Base-by-base conservation (phyloP, 2,329 filamentous ascomycete genomes). In the Emmonsiellopsis sp. region DNA sequence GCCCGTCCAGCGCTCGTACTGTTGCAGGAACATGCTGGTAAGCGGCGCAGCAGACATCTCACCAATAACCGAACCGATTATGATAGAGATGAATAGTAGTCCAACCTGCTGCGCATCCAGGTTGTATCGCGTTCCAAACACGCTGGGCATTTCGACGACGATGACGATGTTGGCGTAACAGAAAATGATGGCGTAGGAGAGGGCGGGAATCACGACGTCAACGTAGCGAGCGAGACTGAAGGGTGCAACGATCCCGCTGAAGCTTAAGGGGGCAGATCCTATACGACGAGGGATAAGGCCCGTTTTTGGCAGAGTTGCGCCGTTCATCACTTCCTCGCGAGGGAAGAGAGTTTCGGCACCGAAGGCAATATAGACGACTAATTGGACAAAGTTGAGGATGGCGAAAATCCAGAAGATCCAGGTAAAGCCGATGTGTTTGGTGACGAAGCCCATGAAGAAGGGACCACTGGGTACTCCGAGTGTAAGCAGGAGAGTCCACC, bases 361-460 rank as follows among this genome's bases (percentile, higher is more conserved):
- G 27, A 81, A 58, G 62, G 82, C 77, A 53, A 82, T 62, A 62
- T 82, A 83, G 17, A 78, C 62, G 49, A 82, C 63, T 56, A 83
- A 74, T 57, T 83, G 80, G 5, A 72, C 73, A 48, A 71, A 77
- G 54, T 83, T 83, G 59, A 78, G 73, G 42, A 82, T 82, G 1
- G 78, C 77, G 21, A 82, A 65, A 21, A 77, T 72, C 73, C 75
- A 82, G 63, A 78, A 83, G 31, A 82, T 80, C 79, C 80, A 83
- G 13, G 76, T 71, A 53, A 78, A 83, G 0, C 76, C 74, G 11
- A 77, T 74, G 8, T 76, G 71, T 53, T 77, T 67, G 0, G 75
- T 72, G 0, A 82, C 78, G n/a, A 68, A 69, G 0, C 67, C 67
- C 32, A 69, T 65, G 21, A 70, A 66, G 14, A 69, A 64, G 1